Evolutionary conservation across 2,329 filamentous ascomycete species (phyloP).

Genomic region (Trichocomaceae sp.): DNA sequence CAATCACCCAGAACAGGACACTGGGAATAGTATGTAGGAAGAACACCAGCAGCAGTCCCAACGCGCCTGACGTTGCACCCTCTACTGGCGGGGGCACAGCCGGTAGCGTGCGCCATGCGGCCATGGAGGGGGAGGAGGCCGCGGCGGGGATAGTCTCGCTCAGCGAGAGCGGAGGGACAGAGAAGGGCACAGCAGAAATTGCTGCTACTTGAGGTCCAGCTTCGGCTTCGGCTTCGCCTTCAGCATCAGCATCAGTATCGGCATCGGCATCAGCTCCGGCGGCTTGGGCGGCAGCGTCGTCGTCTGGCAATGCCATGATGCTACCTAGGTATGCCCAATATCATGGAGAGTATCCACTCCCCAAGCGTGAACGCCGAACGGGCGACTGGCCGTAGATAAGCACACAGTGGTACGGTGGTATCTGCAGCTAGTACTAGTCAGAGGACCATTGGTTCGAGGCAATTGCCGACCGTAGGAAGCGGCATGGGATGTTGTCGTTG

Average conservation of each 20-base stretch:
- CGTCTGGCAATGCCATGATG: background rate
- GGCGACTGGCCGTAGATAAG: background rate
- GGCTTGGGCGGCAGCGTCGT: background rate
- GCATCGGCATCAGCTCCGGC: background rate
- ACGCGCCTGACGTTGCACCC: slow-evolving; percentile 38
- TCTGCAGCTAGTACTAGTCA: background rate
- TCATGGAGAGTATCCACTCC: background rate
- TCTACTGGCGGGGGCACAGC: slow-evolving; percentile 25
- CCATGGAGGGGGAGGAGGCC: slow-evolving; percentile 7
- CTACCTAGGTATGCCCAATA: background rate
- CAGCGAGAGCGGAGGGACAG: background rate
- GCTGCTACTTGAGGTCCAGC: background rate
- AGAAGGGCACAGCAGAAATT: background rate
- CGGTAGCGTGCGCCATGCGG: slow-evolving; percentile 21
- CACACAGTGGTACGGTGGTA: too few species aligned
- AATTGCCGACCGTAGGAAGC: background rate
- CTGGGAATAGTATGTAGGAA: slow-evolving; percentile 50
- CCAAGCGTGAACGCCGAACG: too few species aligned
- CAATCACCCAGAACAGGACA: slow-evolving; percentile 69
- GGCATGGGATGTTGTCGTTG: background rate
- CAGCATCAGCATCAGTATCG: background rate
- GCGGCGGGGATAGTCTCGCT: background rate
- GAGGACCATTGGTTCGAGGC: background rate
- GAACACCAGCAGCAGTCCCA: slow-evolving; percentile 45
- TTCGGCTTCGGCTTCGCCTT: background rate